A percentile compares a stretch with the other conserved stretches of the same genome.
Conservation (phyloP, 345 rosid species). For the Euphorbia tirucalli region DNA sequence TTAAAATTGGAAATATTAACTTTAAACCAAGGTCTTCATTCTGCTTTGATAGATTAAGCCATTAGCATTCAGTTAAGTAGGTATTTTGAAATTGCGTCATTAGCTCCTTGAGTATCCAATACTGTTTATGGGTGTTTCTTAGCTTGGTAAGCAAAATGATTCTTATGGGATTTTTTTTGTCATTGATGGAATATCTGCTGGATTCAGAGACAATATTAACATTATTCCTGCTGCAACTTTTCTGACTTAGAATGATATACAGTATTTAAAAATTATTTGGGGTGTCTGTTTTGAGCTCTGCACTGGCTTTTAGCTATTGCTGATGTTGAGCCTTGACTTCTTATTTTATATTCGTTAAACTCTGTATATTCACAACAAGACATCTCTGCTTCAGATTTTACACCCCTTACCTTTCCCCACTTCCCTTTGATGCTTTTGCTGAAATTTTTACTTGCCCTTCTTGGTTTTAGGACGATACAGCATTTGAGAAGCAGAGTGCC, state of each 20-base stretch:
- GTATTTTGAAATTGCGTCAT: background rate
- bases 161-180: no score
- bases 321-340: background rate
- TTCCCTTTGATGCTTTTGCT: conserved; percentile 15
- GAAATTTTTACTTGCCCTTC: conserved; percentile 11
- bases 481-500: conserved; percentile 99
- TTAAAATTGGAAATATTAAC: background rate
- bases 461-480: conserved; percentile 81
- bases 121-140: no score
- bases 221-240: background rate
- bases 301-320: background rate
- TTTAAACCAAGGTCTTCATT: background rate
- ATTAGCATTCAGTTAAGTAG: background rate
- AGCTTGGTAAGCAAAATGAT: no score
- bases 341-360: background rate
- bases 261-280: background rate
- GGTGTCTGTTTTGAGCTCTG: background rate
- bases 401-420: background rate
- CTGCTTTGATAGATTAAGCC: background rate
- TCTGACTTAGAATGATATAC: background rate
- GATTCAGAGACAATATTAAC: background rate
- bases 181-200: no score
- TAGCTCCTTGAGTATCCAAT: background rate
- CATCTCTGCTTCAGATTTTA: background rate
- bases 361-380: background rate